Conservation (phyloP, 2,329 filamentous ascomycete species). For the Penicillium decumbens region DNA sequence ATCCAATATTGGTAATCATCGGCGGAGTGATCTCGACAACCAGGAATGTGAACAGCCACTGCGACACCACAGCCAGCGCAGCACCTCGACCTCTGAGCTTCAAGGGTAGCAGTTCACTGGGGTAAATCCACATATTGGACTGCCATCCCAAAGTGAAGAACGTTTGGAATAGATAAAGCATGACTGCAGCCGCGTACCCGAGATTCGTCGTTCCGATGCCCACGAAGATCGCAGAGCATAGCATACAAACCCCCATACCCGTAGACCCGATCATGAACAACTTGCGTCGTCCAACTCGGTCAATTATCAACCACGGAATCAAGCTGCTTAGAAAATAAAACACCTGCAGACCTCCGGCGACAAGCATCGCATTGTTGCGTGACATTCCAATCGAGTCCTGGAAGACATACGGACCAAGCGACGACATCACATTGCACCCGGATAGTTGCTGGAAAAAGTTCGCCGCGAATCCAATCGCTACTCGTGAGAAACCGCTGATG, state of each 20-base stretch:
- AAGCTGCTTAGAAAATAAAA: constrained; percentile 35
- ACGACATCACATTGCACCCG: constrained; percentile 20
- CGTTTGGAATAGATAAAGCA: constrained; percentile 15
- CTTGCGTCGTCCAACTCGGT: constrained; percentile 15
- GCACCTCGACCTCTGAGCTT: constrained; percentile 18
- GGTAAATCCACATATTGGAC: constrained; percentile 21
- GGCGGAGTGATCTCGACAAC: constrained; percentile 23
- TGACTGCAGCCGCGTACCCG: constrained; percentile 18
- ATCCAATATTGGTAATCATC: constrained; percentile 23
- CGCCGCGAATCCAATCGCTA: constrained; percentile 14
- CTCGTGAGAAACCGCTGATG: constrained; percentile 16
- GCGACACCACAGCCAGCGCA: constrained; percentile 24
- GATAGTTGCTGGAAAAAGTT: constrained; percentile 22
- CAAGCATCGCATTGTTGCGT: constrained; percentile 28
- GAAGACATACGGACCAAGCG: constrained; percentile 36
- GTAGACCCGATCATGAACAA: constrained; percentile 16
- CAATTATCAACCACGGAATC: constrained; percentile 29
- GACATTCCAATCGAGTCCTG: constrained; percentile 41
- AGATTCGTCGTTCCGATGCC: constrained; percentile 28
- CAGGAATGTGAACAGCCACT: constrained; percentile 27
- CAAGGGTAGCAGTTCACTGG: constrained; percentile 20
- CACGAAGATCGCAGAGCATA: constrained; percentile 28
- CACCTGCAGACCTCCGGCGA: constrained; percentile 37
- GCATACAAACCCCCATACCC: constrained; percentile 29
- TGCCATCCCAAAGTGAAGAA: constrained; percentile 22